Evolutionary conservation across 306 rosid genomes (phyloP).

Genomic region (Cucurbita argyrosperma): DNA sequence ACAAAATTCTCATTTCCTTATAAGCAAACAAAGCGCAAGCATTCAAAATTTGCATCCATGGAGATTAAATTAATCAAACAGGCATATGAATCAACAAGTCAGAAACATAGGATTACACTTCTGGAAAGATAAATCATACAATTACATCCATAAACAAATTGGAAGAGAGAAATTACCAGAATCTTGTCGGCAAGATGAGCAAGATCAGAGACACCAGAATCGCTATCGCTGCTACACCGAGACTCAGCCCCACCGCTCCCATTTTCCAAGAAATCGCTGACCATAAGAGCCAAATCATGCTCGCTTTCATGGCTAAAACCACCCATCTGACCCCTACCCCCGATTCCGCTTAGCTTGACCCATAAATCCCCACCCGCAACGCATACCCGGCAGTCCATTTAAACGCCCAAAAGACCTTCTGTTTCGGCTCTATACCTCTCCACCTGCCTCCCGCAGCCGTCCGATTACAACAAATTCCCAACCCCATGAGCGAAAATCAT

Average conservation of each 20-base stretch:
- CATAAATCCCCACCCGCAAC: slow-evolving; percentile 47
- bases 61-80: neutral
- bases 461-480: neutral
- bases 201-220: slow-evolving; percentile 60
- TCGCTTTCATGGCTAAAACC: slow-evolving; percentile 89
- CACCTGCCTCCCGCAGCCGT: slow-evolving; percentile 10
- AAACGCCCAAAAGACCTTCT: slow-evolving; percentile 5
- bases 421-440: slow-evolving; percentile 6
- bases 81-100: neutral
- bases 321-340: slow-evolving; percentile 30
- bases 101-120: neutral
- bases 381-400: slow-evolving; percentile 53
- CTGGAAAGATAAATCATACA: neutral
- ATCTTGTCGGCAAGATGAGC: slow-evolving; percentile 65
- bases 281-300: slow-evolving; percentile 76
- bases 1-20: neutral
- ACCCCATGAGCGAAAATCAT: slow-evolving; percentile 7
- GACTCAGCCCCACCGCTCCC: slow-evolving; percentile 81
- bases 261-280: slow-evolving; percentile 76
- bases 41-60: neutral
- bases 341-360: slow-evolving; percentile 17
- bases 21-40: neutral
- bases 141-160: neutral
- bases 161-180: slow-evolving; percentile 22
- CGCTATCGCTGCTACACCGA: slow-evolving; percentile 87